phyloP scores from a whole-genome alignment of 495 filamentous ascomycete species.

The Aspergillus diversus region DNA sequence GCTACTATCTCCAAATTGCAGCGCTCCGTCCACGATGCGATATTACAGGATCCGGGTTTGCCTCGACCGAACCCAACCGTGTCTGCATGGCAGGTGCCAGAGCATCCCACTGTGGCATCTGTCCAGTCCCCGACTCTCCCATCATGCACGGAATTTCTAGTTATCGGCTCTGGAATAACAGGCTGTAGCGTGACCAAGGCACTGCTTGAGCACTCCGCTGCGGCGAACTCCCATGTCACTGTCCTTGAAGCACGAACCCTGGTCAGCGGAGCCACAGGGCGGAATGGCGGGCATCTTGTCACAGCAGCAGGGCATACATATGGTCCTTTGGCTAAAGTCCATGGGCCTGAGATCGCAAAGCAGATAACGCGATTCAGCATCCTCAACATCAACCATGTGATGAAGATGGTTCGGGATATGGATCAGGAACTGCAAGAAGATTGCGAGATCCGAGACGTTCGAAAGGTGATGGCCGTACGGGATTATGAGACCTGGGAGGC shows the following conservation, averaged over 20 bases:
- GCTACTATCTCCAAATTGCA: too few species aligned
- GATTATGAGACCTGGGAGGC: too few species aligned
- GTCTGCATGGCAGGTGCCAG: not conserved
- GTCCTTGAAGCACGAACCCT: not conserved
- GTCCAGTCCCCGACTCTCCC: too few species aligned
- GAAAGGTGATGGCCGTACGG: too few species aligned
- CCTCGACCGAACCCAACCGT: not conserved
- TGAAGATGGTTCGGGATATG: too few species aligned
- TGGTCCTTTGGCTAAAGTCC: not conserved
- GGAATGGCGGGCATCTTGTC: not conserved
- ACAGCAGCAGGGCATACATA: not conserved
- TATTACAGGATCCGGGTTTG: not conserved
- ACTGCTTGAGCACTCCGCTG: not conserved
- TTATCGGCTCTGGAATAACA: slow-evolving; percentile 1
- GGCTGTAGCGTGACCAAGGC: not conserved
- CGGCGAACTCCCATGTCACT: not conserved
- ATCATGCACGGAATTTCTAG: too few species aligned
- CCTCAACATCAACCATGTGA: too few species aligned
- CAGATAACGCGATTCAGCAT: too few species aligned
- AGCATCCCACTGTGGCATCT: not conserved
- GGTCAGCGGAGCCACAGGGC: not conserved
- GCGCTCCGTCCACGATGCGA: not conserved
- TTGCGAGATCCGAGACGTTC: too few species aligned
- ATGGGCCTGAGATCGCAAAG: not conserved
- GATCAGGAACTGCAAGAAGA: too few species aligned